phyloP scores from a whole-genome alignment of 2,329 filamentous ascomycete species.

The Tolypocladium pustulatum region DNA sequence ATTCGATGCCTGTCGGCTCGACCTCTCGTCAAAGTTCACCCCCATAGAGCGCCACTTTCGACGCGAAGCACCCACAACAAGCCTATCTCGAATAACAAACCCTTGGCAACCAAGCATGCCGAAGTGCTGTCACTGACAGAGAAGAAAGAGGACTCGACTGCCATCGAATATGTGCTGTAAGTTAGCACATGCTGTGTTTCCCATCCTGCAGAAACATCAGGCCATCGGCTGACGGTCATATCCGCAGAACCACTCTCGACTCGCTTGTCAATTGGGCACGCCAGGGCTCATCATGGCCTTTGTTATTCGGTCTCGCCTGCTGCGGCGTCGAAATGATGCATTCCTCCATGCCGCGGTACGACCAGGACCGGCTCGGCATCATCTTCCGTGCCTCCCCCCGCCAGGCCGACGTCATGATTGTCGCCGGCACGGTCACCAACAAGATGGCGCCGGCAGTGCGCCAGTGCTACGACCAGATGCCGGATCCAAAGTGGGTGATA shows the following conservation, averaged over 20 bases:
- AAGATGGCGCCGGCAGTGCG: conserved; percentile 89
- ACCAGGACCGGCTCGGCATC: conserved; percentile 78
- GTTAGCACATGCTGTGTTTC: background rate
- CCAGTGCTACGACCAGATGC: conserved; percentile 93
- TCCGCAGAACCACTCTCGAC: conserved; percentile 60
- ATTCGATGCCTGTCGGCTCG: background rate
- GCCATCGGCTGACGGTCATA: too few species aligned
- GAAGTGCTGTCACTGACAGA: background rate
- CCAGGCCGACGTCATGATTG: conserved; percentile 88
- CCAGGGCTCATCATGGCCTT: conserved; percentile 75
- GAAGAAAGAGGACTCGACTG: background rate
- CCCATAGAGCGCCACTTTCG: background rate
- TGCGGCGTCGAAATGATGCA: conserved; percentile 93
- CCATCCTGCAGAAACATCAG: too few species aligned
- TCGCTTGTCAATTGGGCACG: conserved; percentile 75
- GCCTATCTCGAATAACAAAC: background rate
- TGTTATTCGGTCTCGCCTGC: conserved; percentile 82
- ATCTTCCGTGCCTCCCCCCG: conserved; percentile 83
- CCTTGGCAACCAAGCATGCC: background rate
- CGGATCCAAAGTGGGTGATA: conserved; percentile 75
- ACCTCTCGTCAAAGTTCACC: background rate
- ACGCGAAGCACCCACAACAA: too few species aligned
- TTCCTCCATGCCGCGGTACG: conserved; percentile 75
- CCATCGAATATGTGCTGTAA: background rate
- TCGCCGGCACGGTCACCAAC: conserved; percentile 84